Evolutionary conservation across 2,329 filamentous ascomycete genomes (phyloP), one percentile per base, ranked within the genome.

Genomic region (Penicillium sp.): DNA sequence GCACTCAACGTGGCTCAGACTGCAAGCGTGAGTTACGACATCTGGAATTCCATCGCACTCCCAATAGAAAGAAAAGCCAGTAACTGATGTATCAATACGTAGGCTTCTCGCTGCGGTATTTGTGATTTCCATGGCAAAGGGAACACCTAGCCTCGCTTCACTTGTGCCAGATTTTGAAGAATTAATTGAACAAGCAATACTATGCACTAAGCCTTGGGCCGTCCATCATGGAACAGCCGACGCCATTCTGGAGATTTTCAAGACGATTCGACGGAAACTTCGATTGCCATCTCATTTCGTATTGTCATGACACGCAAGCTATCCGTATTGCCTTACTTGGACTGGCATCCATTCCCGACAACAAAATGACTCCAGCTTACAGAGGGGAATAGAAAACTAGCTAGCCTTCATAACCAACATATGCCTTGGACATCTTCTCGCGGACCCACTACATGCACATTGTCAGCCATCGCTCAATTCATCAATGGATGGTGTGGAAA

Each of bases 141-240:
- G 24, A n/a, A 61, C 61, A 2, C 61, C 61, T 2, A 44, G 55
- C 13, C 50, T 63, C 8, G 47, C 48, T 11, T 41, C 51, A 5
- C 57, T 63, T 10, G 58, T 63, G 13, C 55, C 55, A 10, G 60
- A 63, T 21, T 63, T 61, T 9, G 58, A 63, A 19, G 55, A 55
- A 11, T 21, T 62, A 5, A 55, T 61, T 26, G 53, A 54, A 6
- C 46, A 55, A 14, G 60, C 54, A 14, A 63, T 63, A n/a, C 11
- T 49, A 19, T 55, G 27, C 9, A 56, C 59, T 14, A 49, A 56
- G 37, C 60, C 52, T 16, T 63, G 61, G 61, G 58, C 57, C 22
- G 48, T 33, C 2, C 26, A 59, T 35, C 55, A 51, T 24, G 61
- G 62, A 41, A 41, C 57, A 16, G 60, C 60, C 1, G 61, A 63